Percentiles rank a stretch among this genome's conserved stretches.
phyloP scores from a whole-genome alignment of 257 asterid genomes.

The Prunella vulgaris region DNA sequence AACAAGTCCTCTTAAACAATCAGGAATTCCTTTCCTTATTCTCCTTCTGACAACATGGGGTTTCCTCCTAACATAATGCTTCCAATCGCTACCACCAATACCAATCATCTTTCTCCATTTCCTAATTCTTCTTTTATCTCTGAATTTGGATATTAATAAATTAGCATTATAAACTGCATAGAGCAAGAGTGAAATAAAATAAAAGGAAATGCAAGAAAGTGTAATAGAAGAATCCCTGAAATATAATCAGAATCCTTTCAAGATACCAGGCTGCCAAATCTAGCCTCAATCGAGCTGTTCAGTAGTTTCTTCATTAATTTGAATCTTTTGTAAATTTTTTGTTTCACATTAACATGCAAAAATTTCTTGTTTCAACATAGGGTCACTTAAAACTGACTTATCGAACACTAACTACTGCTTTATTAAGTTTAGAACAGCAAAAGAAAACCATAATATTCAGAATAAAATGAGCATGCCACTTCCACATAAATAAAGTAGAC shows the following conservation, averaged over 20 bases:
- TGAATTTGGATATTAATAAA: slow-evolving; percentile 27
- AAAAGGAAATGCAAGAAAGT: slow-evolving; percentile 17
- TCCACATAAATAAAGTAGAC: slow-evolving; percentile 1
- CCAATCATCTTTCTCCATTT: slow-evolving; percentile 99
- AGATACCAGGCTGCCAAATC: neutral
- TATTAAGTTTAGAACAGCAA: neutral
- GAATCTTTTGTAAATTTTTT: neutral
- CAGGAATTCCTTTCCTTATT: slow-evolving; percentile 97
- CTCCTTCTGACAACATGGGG: slow-evolving; percentile 94
- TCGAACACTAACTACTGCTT: neutral
- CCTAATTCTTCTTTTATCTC: slow-evolving; percentile 88
- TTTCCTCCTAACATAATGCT: slow-evolving; percentile 87
- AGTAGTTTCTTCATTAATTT: neutral
- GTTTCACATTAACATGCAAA: neutral
- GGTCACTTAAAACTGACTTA: neutral
- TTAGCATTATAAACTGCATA: slow-evolving; percentile 1
- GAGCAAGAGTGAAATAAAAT: slow-evolving; percentile 6
- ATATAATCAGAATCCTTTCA: slow-evolving; percentile 5
- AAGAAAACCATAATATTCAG: neutral
- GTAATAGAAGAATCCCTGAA: neutral
- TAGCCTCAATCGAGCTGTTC: neutral
- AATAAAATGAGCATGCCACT: slow-evolving; percentile 7
- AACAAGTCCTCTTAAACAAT: slow-evolving; percentile 95
- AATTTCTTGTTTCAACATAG: neutral
- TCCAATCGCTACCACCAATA: slow-evolving; percentile 99